Evolutionary conservation across 2,329 filamentous ascomycete genomes (phyloP), one percentile per base, ranked within the genome.

Genomic region (Alternaria sp.): DNA sequence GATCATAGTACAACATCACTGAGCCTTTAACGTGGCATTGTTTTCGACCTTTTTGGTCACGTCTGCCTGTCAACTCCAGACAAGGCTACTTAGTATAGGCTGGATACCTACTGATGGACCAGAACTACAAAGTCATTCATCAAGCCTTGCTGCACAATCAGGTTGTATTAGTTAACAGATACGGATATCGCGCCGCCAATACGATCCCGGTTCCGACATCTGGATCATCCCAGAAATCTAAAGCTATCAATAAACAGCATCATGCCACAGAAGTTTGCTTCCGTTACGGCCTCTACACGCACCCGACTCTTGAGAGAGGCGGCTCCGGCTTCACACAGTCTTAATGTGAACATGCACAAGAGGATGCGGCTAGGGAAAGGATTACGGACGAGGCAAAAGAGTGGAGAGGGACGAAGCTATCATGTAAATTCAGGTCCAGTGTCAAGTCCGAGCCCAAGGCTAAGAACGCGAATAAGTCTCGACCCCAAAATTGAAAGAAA

Each of bases 31-130:
- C 18, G 16, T 54, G 38, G 39, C 55, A 57, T 61, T 62, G 59
- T 61, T 54, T 39, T n/a, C n/a, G 43, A 49, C 26, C n/a, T 14
- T 7, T 9, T 20, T 14, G 38, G 32, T 51, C 52, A 48, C 39
- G 44, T 62, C 18, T 42, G 51, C 54, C 51, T 46, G 28, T 22
- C 22, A 38, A 12, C 28, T 24, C 46, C n/a, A 30, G 18, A 39
- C 34, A 46, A 38, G 51, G 36, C 41, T 63, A 61, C 61, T 57
- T 61, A 64, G 51, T 18, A 14, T 32, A 24, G 9, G 9, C 46
- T 34, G 20, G 9, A n/a, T 41, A 34, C 38, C 7, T 26, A 46
- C n/a, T 20, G 18, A 30, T 34, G 24, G 39, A 20, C 24, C 20
- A 30, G 18, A 41, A 32, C 24, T 12, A 32, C 44, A 32, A 36